phyloP scores from a whole-genome alignment of 2,329 filamentous ascomycete species.

The Xenoacremonium recifei region DNA sequence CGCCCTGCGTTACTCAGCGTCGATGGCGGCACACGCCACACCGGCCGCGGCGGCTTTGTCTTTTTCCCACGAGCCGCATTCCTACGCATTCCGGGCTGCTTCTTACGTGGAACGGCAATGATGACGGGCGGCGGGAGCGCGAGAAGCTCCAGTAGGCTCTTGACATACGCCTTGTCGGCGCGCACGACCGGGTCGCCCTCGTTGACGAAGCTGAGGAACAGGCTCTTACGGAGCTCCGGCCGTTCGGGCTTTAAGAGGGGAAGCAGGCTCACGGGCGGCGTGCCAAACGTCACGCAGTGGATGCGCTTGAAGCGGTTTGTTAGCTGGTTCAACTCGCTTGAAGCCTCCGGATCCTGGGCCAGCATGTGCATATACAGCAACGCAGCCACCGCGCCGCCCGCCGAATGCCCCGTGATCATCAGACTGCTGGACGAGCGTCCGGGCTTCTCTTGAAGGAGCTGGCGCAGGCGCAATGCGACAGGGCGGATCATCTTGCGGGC shows the following conservation, averaged over 20 bases:
- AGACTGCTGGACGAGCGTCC: slow-evolving; percentile 64
- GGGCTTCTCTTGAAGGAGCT: slow-evolving; percentile 71
- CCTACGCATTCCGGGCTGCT: background rate
- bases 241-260: slow-evolving; percentile 61
- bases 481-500: slow-evolving; percentile 73
- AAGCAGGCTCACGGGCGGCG: slow-evolving; percentile 72
- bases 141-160: slow-evolving; percentile 69
- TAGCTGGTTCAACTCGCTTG: slow-evolving; percentile 68
- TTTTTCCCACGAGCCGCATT: slow-evolving; percentile 2
- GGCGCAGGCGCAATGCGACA: slow-evolving; percentile 67
- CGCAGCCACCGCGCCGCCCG: slow-evolving; percentile 79
- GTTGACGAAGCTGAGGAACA: slow-evolving; percentile 81
- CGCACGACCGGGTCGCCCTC: slow-evolving; percentile 80
- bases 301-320: slow-evolving; percentile 72
- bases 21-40: slow-evolving; percentile 65
- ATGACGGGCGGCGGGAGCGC: slow-evolving; percentile 53
- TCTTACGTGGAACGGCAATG: background rate
- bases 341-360: slow-evolving; percentile 48
- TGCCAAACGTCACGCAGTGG: slow-evolving; percentile 84
- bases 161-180: slow-evolving; percentile 74
- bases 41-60: slow-evolving; percentile 30
- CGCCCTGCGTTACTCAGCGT: slow-evolving; percentile 69
- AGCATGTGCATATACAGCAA: slow-evolving; percentile 84
- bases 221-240: slow-evolving; percentile 55
- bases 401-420: slow-evolving; percentile 82